Conservation (phyloP, 805 yeast species). For the Starmerella potacharoeniae region DNA sequence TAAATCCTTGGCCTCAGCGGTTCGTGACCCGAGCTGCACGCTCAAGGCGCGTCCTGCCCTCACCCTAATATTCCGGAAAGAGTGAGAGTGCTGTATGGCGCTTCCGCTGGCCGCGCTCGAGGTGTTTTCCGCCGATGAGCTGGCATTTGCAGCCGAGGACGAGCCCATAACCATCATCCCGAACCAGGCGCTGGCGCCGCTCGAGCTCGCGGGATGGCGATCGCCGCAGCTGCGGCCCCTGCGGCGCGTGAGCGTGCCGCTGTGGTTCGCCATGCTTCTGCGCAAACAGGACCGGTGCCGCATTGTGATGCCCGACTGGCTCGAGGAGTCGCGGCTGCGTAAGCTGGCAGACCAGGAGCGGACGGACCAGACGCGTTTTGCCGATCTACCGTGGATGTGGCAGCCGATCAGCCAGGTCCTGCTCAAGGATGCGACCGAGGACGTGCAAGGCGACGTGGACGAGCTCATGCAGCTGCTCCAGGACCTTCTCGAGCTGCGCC, state of each 20-base stretch:
- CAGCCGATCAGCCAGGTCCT: slow-evolving; percentile 63
- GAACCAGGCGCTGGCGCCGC: slow-evolving; percentile 54
- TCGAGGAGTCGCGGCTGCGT: slow-evolving; percentile 43
- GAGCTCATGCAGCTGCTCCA: slow-evolving; percentile 60
- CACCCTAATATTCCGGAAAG: neutral
- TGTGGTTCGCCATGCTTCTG: slow-evolving; percentile 79
- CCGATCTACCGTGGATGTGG: slow-evolving; percentile 74
- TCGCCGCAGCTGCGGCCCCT: slow-evolving; percentile 54
- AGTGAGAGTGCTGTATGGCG: neutral
- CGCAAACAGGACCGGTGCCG: slow-evolving; percentile 79
- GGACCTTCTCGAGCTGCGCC: slow-evolving; percentile 74
- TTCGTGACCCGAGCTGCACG: too few species aligned
- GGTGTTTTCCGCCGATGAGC: slow-evolving; percentile 37
- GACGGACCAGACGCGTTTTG: slow-evolving; percentile 43
- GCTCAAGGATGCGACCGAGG: slow-evolving; percentile 63
- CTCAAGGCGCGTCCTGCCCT: neutral
- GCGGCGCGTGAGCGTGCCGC: slow-evolving; percentile 57
- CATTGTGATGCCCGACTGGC: slow-evolving; percentile 80
- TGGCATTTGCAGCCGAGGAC: slow-evolving; percentile 77
- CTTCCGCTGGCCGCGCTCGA: slow-evolving; percentile 1
- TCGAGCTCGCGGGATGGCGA: slow-evolving; percentile 51
- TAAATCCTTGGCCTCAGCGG: too few species aligned
- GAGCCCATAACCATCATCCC: slow-evolving; percentile 67
- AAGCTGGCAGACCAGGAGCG: slow-evolving; percentile 57
- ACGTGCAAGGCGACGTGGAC: slow-evolving; percentile 61